Evolutionary conservation across 2,329 filamentous ascomycete genomes (phyloP).

Genomic region (Eutypa lata): DNA sequence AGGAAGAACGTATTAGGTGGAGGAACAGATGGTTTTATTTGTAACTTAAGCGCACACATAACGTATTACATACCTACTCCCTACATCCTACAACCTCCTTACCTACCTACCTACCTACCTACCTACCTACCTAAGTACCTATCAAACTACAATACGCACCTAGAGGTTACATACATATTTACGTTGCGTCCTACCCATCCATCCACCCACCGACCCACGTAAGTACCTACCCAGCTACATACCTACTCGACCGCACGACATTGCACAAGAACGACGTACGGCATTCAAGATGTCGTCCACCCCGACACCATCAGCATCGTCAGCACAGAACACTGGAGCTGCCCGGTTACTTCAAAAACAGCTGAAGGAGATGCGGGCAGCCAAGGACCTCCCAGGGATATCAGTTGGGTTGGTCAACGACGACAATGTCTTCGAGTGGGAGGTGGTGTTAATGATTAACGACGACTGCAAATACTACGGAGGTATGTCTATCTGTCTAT

Average conservation of each 20-base stretch:
- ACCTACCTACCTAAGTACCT: neutral
- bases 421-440: conserved; percentile 93
- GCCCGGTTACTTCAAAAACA: conserved; percentile 77
- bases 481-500: conserved; percentile 55
- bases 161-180: too few species aligned
- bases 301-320: conserved; percentile 45
- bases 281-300: conserved; percentile 37
- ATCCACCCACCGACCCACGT: too few species aligned
- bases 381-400: conserved; percentile 90
- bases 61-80: too few species aligned
- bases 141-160: too few species aligned
- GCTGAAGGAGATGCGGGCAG: conserved; percentile 89
- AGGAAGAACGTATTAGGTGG: neutral
- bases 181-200: too few species aligned
- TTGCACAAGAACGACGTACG: neutral
- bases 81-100: too few species aligned
- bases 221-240: neutral
- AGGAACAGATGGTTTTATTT: neutral
- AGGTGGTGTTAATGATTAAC: conserved; percentile 97
- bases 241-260: neutral
- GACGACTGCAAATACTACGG: conserved; percentile 93
- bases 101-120: too few species aligned
- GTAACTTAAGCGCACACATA: too few species aligned
- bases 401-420: conserved; percentile 85
- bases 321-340: conserved; percentile 50